Conservation (phyloP, 306 rosid species). For the Prosopis cineraria region DNA sequence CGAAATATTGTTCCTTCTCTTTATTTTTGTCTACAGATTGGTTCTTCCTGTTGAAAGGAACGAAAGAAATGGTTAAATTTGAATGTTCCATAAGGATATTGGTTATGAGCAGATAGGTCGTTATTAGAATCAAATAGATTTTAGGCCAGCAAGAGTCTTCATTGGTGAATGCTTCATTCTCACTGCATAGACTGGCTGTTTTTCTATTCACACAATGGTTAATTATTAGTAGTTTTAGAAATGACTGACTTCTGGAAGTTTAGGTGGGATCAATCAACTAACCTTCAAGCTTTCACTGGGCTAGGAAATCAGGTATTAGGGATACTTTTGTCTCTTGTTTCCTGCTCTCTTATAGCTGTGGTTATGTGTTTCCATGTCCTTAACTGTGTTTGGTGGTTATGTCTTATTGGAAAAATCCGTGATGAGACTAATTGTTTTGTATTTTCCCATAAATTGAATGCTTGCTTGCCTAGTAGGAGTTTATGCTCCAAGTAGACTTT, state of each 20-base stretch:
- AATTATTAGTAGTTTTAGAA: neutral
- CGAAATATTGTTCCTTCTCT: neutral
- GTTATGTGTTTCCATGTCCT: neutral
- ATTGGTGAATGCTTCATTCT: neutral
- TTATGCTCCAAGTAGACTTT: conserved; percentile 3
- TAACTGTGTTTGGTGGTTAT: neutral
- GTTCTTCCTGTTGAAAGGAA: neutral
- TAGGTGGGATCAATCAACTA: neutral
- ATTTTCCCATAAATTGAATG: neutral
- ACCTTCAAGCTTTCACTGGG: neutral
- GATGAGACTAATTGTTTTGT: neutral
- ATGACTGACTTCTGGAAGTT: neutral
- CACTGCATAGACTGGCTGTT: neutral
- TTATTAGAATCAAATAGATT: neutral
- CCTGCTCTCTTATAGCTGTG: neutral
- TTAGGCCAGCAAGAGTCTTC: neutral
- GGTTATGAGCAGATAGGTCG: neutral
- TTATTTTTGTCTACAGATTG: neutral
- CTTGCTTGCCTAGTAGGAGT: neutral
- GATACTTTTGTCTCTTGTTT: neutral
- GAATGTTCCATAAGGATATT: neutral
- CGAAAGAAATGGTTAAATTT: neutral
- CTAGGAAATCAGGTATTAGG: neutral
- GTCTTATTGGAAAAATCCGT: neutral
- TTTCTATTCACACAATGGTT: neutral